These are phyloP conservation scores for Monilinia laxa DNA, from an alignment of 2,329 filamentous ascomycete species.

Conservation along the genomic window DNA sequence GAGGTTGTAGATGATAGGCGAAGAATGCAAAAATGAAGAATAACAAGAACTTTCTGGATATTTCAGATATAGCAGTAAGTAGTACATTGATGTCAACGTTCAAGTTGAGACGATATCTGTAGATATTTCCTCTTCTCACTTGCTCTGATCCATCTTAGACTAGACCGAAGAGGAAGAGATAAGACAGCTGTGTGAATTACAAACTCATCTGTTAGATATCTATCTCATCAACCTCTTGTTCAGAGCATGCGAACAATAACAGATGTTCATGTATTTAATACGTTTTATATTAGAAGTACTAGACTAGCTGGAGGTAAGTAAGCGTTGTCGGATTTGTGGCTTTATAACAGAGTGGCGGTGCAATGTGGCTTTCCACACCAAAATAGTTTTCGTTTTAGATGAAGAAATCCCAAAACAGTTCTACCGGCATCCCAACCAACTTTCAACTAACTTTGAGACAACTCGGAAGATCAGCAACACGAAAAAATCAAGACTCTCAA, in stretches of 20 bases:
- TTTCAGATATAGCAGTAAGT: too few species aligned
- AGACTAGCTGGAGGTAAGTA: too few species aligned
- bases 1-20: background rate
- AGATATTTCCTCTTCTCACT: background rate
- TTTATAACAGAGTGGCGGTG: background rate
- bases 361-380: slow-evolving; percentile 6
- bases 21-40: background rate
- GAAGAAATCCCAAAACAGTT: background rate
- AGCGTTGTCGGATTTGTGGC: background rate
- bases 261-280: too few species aligned
- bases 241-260: background rate
- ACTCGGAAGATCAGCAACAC: background rate
- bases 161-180: background rate
- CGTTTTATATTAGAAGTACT: too few species aligned
- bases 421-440: too few species aligned
- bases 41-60: background rate
- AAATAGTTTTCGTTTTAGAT: background rate
- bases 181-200: background rate
- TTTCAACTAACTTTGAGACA: background rate
- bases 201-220: background rate
- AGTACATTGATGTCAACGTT: too few species aligned
- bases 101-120: background rate
- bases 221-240: background rate
- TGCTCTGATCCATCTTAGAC: too few species aligned
- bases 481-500: background rate